Conservation (phyloP, 352 stramenopile genomes). For the Globisporangium paddicum region DNA sequence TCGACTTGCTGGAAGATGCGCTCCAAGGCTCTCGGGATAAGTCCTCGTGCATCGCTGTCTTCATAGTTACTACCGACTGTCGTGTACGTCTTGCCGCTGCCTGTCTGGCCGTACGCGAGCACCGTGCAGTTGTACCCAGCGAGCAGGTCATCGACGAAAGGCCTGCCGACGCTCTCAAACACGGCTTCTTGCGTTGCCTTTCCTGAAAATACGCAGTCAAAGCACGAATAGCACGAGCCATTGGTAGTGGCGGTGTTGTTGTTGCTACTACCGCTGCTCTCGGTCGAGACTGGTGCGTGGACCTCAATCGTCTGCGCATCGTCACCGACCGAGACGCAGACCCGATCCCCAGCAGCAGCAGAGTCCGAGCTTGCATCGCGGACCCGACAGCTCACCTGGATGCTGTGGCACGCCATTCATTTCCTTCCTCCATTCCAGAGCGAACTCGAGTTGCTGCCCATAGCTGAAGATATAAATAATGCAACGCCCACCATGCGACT, state of each 20-base stretch:
- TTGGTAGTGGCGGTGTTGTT: background rate
- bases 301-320: conserved; percentile 12
- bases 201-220: conserved; percentile 44
- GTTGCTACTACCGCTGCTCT: background rate
- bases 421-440: background rate
- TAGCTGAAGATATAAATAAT: no score
- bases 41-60: conserved; percentile 17
- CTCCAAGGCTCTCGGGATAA: conserved; percentile 39
- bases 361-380: conserved; percentile 10
- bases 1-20: conserved; percentile 23
- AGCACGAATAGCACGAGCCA: conserved; percentile 18
- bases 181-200: conserved; percentile 33
- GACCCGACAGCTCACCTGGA: conserved; percentile 68
- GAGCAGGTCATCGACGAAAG: conserved; percentile 50
- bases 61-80: conserved; percentile 22
- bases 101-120: conserved; percentile 66
- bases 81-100: conserved; percentile 68
- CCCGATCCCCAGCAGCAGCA: background rate
- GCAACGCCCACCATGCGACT: no score
- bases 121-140: conserved; percentile 68
- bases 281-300: background rate
- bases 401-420: conserved; percentile 28
- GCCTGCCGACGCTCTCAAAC: conserved; percentile 37
- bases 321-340: background rate
- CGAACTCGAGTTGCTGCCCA: no score